phyloP scores from a whole-genome alignment of 768 basidiomycete species.

The Amanita jacksonii region DNA sequence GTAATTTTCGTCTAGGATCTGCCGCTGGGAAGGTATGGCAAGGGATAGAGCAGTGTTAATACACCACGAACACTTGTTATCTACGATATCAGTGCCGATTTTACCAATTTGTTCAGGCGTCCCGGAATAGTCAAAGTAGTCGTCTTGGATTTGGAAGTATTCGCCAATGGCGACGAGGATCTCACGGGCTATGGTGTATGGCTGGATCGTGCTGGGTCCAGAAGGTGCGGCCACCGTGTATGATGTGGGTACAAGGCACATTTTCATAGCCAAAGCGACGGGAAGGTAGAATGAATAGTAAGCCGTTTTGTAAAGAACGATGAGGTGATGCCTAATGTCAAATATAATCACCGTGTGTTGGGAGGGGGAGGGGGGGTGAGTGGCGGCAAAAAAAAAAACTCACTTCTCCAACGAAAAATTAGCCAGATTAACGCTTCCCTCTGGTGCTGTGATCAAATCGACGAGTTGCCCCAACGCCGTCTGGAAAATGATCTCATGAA shows the following conservation, averaged over 20 bases:
- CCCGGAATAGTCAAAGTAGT: conserved; percentile 89
- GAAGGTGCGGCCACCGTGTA: conserved; percentile 23
- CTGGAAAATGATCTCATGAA: conserved; percentile 84
- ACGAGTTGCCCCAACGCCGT: conserved; percentile 97
- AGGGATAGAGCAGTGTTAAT: conserved; percentile 75
- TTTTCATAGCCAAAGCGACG: conserved; percentile 87
- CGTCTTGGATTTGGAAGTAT: conserved; percentile 99
- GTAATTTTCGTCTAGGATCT: conserved; percentile 45
- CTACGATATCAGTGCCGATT: conserved; percentile 95
- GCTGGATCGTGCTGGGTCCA: conserved; percentile 25
- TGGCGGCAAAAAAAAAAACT: conserved; percentile 13
- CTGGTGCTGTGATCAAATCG: conserved; percentile 92
- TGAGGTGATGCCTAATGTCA: conserved; percentile 28
- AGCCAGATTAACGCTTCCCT: conserved; percentile 75
- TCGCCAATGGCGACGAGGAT: conserved; percentile 91
- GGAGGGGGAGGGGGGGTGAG: background rate
- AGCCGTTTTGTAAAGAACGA: conserved; percentile 96
- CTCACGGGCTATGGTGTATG: conserved; percentile 64
- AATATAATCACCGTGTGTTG: no score
- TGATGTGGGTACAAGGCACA: conserved; percentile 51
- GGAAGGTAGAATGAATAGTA: conserved; percentile 99
- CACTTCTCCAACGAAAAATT: conserved; percentile 85
- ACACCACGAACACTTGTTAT: conserved; percentile 98
- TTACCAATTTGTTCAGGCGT: conserved; percentile 91
- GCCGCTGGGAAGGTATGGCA: conserved; percentile 46